These are phyloP conservation scores for Raddia guianensis DNA, from an alignment of 176 grass and related monocot species.

Conservation along the genomic window DNA sequence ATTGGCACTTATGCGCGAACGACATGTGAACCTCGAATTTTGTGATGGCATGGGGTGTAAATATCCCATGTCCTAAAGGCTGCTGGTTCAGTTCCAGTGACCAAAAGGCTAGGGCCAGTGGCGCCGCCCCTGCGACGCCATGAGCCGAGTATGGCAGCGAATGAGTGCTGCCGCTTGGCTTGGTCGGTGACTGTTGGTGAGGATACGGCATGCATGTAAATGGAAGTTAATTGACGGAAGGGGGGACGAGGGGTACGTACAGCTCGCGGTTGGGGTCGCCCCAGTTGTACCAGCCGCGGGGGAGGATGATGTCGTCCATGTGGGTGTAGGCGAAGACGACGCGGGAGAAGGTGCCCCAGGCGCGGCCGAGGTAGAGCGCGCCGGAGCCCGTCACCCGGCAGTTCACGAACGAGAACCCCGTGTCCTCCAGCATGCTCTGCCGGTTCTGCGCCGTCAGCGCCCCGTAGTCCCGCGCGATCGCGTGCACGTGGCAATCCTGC, in stretches of 20 bases:
- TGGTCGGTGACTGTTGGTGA: neutral
- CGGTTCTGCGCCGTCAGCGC: constrained; percentile 90
- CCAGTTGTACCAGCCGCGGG: constrained; percentile 90
- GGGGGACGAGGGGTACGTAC: constrained; percentile 14
- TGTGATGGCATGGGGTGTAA: no score
- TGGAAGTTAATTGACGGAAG: no score
- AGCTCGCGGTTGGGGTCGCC: constrained; percentile 82
- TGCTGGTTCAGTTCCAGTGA: no score
- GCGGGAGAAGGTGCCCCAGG: constrained; percentile 90
- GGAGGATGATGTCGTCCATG: constrained; percentile 97
- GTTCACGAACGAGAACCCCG: constrained; percentile 93
- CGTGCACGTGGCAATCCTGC: constrained; percentile 88
- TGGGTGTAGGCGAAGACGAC: constrained; percentile 96
- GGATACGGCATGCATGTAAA: neutral
- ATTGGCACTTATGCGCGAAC: no score
- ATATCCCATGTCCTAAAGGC: no score
- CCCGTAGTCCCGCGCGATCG: constrained; percentile 74
- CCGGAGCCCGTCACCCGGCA: constrained; percentile 90
- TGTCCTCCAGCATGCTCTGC: constrained; percentile 80
- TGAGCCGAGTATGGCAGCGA: constrained; percentile 27
- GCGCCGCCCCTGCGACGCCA: constrained; percentile 6
- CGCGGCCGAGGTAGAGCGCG: constrained; percentile 85
- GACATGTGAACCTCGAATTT: no score
- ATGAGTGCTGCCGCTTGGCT: neutral
- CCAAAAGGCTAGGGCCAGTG: no score